Conservation (phyloP, 2,329 filamentous ascomycete species). For the Xylariales sp. region DNA sequence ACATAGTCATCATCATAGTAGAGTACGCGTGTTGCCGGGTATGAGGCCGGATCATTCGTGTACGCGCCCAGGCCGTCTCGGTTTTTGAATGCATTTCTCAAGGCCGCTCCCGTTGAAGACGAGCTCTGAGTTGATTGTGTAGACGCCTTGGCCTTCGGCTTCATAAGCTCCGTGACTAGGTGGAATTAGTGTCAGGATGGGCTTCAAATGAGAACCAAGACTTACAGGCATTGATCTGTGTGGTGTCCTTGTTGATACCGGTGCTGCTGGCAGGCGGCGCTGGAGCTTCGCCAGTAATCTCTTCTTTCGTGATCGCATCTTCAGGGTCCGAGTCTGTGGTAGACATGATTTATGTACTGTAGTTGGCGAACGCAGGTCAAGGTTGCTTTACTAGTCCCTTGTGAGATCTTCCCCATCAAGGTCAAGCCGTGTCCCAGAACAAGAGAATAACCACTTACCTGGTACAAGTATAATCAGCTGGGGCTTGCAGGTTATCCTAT, state of each 20-base stretch:
- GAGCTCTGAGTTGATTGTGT: slow-evolving; percentile 11
- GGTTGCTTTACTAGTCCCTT: too few species aligned
- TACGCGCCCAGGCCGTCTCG: slow-evolving; percentile 64
- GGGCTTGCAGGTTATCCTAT: too few species aligned
- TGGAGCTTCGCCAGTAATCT: slow-evolving; percentile 31
- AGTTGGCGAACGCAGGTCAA: background rate
- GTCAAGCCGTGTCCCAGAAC: too few species aligned
- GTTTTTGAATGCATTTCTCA: slow-evolving; percentile 29
- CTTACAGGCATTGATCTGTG: slow-evolving; percentile 38
- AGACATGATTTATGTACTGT: slow-evolving; percentile 17
- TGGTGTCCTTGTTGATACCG: slow-evolving; percentile 18
- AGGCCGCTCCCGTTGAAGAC: slow-evolving; percentile 11
- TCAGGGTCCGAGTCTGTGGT: slow-evolving; percentile 22
- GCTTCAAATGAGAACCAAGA: slow-evolving; percentile 1
- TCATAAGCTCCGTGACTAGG: slow-evolving; percentile 51
- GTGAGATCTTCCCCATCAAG: too few species aligned
- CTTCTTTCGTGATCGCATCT: slow-evolving; percentile 36
- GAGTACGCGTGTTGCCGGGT: slow-evolving; percentile 55
- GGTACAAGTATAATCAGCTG: too few species aligned
- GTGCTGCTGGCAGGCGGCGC: slow-evolving; percentile 17
- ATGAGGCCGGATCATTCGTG: slow-evolving; percentile 56
- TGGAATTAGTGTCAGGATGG: slow-evolving; percentile 4
- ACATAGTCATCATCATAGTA: slow-evolving; percentile 66
- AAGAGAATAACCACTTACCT: too few species aligned
- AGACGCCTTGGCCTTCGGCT: slow-evolving; percentile 38